Conservation (phyloP, 2,329 filamentous ascomycete species). For the Fusarium zealandicum region DNA sequence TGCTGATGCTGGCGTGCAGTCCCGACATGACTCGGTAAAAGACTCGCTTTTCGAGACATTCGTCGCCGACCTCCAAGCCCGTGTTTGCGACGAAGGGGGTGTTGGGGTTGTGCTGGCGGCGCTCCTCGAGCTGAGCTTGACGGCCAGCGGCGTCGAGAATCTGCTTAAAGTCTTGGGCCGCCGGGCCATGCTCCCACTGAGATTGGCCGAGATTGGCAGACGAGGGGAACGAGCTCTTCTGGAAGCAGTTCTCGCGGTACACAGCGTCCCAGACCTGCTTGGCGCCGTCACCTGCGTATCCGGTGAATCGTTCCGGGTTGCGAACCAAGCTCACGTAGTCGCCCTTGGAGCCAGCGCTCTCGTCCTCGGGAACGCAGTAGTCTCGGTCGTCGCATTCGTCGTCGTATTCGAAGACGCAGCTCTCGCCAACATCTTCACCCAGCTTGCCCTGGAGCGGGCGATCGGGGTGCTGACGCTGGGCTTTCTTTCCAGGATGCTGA, state of each 20-base stretch:
- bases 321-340: conserved; percentile 95
- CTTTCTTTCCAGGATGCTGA: conserved; percentile 80
- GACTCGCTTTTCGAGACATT: conserved; percentile 97
- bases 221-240: conserved; percentile 68
- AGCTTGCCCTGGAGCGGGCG: conserved; percentile 82
- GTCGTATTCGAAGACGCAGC: conserved; percentile 96
- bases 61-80: conserved; percentile 80
- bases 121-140: conserved; percentile 67
- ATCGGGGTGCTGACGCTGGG: conserved; percentile 73
- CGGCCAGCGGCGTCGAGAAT: conserved; percentile 66
- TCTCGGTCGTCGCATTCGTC: conserved; percentile 97
- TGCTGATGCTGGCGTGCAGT: conserved; percentile 98
- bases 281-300: conserved; percentile 84
- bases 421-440: conserved; percentile 88
- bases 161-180: conserved; percentile 67
- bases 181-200: conserved; percentile 55
- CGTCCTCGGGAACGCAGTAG: conserved; percentile 95
- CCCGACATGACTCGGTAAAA: conserved; percentile 95
- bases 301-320: conserved; percentile 95
- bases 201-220: conserved; percentile 62
- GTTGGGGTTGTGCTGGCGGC: conserved; percentile 54
- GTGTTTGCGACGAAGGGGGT: conserved; percentile 68
- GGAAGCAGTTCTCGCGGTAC: conserved; percentile 97
- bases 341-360: conserved; percentile 83
- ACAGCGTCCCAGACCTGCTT: conserved; percentile 96